Evolutionary conservation across 2,329 filamentous ascomycete species (phyloP).

Genomic region (Pseudogymnoascus sp.): DNA sequence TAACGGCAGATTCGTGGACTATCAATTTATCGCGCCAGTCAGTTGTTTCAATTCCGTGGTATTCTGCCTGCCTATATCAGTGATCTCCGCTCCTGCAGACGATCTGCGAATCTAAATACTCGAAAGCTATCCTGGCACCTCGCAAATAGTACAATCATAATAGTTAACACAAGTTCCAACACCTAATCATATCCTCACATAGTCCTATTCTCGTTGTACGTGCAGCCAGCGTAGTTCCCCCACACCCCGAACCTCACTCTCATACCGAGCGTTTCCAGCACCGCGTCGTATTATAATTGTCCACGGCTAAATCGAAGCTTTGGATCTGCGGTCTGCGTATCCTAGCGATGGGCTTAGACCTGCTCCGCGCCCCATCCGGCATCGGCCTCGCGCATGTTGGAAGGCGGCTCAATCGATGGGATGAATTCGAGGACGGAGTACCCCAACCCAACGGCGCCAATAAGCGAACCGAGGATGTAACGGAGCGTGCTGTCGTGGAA

Average conservation of each 20-base stretch:
- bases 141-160: conserved; percentile 3
- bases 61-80: neutral
- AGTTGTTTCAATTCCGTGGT: neutral
- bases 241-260: neutral
- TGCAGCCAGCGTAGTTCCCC: neutral
- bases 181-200: neutral
- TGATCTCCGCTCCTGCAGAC: conserved; percentile 3
- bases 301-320: neutral
- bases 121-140: neutral
- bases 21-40: too few relatives aligned
- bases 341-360: conserved; percentile 18
- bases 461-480: conserved; percentile 67
- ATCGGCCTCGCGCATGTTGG: conserved; percentile 42
- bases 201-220: neutral
- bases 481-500: conserved; percentile 59
- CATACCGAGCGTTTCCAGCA: neutral
- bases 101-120: neutral
- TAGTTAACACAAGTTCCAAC: conserved; percentile 1
- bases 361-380: conserved; percentile 28
- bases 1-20: too few relatives aligned
- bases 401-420: conserved; percentile 60
- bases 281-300: neutral
- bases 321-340: neutral
- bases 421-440: conserved; percentile 73
- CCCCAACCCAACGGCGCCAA: conserved; percentile 68